Evolutionary conservation across 495 filamentous ascomycete genomes (phyloP).

Genomic region (Lasiosphaeria hispida): DNA sequence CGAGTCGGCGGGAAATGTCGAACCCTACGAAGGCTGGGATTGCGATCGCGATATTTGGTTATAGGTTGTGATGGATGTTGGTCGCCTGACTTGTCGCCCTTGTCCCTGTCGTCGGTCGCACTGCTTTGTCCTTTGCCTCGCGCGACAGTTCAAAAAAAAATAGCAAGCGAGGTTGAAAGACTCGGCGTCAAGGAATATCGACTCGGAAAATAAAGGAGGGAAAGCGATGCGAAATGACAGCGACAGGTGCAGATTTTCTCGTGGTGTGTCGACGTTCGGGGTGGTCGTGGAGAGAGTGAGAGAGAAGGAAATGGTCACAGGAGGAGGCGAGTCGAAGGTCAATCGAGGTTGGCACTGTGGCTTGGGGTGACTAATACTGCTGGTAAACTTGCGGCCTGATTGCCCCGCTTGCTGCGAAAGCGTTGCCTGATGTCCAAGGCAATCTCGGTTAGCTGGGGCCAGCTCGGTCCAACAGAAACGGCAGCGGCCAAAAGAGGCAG

Average conservation of each 20-base stretch:
- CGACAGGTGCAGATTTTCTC: neutral
- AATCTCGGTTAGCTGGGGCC: too few species aligned
- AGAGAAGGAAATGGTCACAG: neutral
- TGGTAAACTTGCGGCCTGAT: too few species aligned
- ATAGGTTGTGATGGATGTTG: neutral
- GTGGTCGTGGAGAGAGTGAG: slow-evolving; percentile 6
- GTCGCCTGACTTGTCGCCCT: neutral
- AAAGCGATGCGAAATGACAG: slow-evolving; percentile 1
- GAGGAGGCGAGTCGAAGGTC: neutral
- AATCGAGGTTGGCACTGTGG: neutral
- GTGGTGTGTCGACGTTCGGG: neutral
- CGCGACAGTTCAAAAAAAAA: neutral
- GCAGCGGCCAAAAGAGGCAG: too few species aligned
- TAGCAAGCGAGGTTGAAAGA: neutral
- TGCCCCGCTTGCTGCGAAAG: too few species aligned
- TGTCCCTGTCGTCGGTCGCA: neutral
- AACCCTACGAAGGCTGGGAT: neutral
- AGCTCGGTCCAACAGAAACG: too few species aligned
- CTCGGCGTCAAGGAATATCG: neutral
- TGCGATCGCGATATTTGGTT: neutral
- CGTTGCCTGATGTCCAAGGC: too few species aligned
- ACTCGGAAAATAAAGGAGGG: neutral
- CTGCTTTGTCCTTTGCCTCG: slow-evolving; percentile 10
- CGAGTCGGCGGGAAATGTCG: neutral
- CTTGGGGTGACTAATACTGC: neutral